A percentile compares a stretch with the other conserved stretches of the same genome.
Conservation (phyloP, 2,329 filamentous ascomycete genomes). For the Paecilomyces fulvus region DNA sequence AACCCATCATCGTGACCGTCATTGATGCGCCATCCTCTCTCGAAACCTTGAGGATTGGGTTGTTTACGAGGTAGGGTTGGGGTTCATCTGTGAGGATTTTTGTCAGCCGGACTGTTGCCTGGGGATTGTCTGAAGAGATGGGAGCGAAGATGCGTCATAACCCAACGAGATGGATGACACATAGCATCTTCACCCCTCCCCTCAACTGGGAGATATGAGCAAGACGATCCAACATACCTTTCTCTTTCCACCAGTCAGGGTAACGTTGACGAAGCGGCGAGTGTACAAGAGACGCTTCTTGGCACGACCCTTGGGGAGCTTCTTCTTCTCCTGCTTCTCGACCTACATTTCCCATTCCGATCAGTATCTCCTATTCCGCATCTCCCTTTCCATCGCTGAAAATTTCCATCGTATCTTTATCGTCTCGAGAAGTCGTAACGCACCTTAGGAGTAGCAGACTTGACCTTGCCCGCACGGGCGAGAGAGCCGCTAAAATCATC, state of each 20-base stretch:
- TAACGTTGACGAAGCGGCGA: conserved; percentile 90
- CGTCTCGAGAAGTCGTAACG: conserved; percentile 3
- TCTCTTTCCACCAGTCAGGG: conserved; percentile 85
- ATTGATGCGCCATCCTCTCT: neutral
- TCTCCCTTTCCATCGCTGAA: neutral
- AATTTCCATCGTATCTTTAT: neutral
- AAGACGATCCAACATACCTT: conserved; percentile 54
- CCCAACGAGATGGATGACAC: neutral
- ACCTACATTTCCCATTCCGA: conserved; percentile 43
- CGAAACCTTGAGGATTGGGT: neutral
- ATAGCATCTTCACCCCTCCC: neutral
- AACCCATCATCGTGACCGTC: neutral
- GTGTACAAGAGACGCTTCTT: conserved; percentile 92
- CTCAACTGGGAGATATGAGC: neutral
- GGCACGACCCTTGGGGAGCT: conserved; percentile 85
- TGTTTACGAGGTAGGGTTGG: neutral
- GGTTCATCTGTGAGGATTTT: neutral
- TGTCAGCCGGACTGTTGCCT: neutral
- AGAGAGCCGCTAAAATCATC: conserved; percentile 56
- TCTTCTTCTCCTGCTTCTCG: conserved; percentile 83
- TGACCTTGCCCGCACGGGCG: conserved; percentile 95
- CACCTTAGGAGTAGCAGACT: conserved; percentile 59
- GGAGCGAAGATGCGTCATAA: neutral
- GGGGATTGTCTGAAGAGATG: neutral
- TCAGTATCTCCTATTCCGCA: neutral